Percentiles rank a stretch among this genome's conserved stretches.
Evolutionary conservation across 768 basidiomycete genomes (phyloP).

Genomic region (Hericium coralloides): DNA sequence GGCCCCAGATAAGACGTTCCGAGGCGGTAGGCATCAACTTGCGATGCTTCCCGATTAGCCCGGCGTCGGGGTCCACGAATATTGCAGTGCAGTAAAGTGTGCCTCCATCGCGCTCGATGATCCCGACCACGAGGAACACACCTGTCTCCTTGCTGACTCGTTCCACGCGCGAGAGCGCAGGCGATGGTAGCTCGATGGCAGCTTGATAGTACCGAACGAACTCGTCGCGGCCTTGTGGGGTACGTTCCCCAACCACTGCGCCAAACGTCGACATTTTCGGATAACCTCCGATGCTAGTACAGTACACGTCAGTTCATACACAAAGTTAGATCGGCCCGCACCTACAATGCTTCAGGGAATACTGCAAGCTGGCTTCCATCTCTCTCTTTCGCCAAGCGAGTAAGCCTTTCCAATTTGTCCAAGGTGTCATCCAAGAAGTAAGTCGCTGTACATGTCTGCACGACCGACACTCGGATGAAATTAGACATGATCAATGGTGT

Average conservation of each 20-base stretch:
- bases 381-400: constrained; percentile 35
- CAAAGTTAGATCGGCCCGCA: neutral
- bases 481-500: constrained; percentile 11
- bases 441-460: constrained; percentile 40
- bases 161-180: constrained; percentile 38
- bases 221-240: constrained; percentile 45
- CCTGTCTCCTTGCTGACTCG: constrained; percentile 36
- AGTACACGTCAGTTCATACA: neutral
- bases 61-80: constrained; percentile 38
- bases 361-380: constrained; percentile 41
- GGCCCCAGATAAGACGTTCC: constrained; percentile 57
- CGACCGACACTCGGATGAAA: constrained; percentile 40
- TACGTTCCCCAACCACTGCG: constrained; percentile 39
- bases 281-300: constrained; percentile 46
- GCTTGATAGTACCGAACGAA: constrained; percentile 44
- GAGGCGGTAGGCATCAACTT: constrained; percentile 55
- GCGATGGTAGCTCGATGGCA: constrained; percentile 50
- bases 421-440: constrained; percentile 39
- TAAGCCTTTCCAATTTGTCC: constrained; percentile 38
- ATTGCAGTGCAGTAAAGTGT: constrained; percentile 55
- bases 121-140: constrained; percentile 50
- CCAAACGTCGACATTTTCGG: constrained; percentile 51
- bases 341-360: constrained; percentile 53
- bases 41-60: constrained; percentile 52
- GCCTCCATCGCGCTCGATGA: constrained; percentile 50